Percentiles rank a stretch among this genome's conserved stretches.
Conservation (phyloP, 1,284 basidiomycete genomes). For the Ustilago trichophora region DNA sequence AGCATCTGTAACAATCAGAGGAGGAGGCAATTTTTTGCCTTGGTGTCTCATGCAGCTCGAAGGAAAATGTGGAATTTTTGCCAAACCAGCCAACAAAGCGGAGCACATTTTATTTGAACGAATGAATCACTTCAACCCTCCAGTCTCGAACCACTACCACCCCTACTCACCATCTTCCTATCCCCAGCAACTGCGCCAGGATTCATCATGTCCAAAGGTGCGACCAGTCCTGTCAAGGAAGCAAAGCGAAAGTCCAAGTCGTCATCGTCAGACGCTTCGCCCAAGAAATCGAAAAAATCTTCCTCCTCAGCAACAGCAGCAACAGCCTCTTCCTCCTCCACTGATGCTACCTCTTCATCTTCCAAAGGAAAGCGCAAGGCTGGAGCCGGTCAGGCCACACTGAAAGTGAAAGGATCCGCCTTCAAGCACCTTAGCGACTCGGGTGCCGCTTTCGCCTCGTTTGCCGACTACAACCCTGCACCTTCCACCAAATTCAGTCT, state of each 20-base stretch:
- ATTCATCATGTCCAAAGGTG: conserved; percentile 14
- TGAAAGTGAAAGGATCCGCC: conserved; percentile 21
- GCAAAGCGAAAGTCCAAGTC: conserved; percentile 36
- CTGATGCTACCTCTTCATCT: neutral
- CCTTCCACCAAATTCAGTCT: conserved; percentile 42
- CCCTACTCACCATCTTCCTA: too few relatives aligned
- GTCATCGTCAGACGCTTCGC: conserved; percentile 24
- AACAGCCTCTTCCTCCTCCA: conserved; percentile 11
- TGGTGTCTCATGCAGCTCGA: too few relatives aligned
- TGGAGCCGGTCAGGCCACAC: conserved; percentile 20
- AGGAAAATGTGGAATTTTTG: too few relatives aligned
- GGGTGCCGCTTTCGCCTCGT: conserved; percentile 40
- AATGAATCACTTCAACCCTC: too few relatives aligned
- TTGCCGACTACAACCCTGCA: conserved; percentile 43
- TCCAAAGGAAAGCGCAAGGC: conserved; percentile 27
- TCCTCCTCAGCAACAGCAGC: conserved; percentile 2
- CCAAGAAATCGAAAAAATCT: conserved; percentile 42
- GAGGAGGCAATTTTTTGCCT: too few relatives aligned
- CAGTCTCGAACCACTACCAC: neutral
- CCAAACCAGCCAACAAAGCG: too few relatives aligned
- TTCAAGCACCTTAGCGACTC: conserved; percentile 31
- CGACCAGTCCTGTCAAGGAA: conserved; percentile 19
- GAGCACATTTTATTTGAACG: too few relatives aligned
- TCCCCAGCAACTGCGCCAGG: too few relatives aligned
- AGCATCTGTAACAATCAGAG: too few relatives aligned